Evolutionary conservation across 192 early-diverging fungal species (phyloP).

Genomic region (Oehlia diaphana): DNA sequence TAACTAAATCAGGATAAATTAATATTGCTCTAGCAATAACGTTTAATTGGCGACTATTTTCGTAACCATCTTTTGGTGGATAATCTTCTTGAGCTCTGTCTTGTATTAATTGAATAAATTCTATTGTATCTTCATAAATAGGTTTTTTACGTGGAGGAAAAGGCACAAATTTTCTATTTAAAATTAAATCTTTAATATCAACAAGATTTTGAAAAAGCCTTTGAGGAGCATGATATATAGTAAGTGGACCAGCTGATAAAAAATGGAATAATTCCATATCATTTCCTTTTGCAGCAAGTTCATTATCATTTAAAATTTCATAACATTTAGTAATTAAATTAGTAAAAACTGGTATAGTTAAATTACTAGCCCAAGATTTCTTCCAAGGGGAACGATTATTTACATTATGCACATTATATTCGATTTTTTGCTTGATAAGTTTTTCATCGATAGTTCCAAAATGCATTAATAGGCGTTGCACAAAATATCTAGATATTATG

Average conservation of each 20-base stretch:
- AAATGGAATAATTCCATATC: slow-evolving; percentile 22
- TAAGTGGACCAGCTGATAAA: neutral
- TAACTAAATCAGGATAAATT: slow-evolving; percentile 3
- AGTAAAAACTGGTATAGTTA: neutral
- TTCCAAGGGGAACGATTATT: neutral
- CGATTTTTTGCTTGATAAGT: neutral
- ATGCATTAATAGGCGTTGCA: slow-evolving; percentile 15
- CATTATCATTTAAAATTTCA: neutral
- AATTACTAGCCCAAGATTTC: slow-evolving; percentile 8
- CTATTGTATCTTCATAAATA: neutral
- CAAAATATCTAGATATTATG: slow-evolving; percentile 8
- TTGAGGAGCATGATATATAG: neutral
- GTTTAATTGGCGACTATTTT: slow-evolving; percentile 4
- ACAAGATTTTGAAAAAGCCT: neutral
- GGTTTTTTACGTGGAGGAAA: slow-evolving; percentile 12
- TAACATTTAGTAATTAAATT: neutral
- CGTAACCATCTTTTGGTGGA: neutral
- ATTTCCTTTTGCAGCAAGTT: neutral
- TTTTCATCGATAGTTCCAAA: neutral
- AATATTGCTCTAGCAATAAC: slow-evolving; percentile 10
- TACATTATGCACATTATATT: neutral
- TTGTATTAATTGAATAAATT: neutral
- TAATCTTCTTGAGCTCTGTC: neutral
- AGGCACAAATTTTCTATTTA: neutral
- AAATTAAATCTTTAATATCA: slow-evolving; percentile 8